Base-by-base conservation (phyloP, 148 eudicot genomes). In the Bassia scoparia region DNA sequence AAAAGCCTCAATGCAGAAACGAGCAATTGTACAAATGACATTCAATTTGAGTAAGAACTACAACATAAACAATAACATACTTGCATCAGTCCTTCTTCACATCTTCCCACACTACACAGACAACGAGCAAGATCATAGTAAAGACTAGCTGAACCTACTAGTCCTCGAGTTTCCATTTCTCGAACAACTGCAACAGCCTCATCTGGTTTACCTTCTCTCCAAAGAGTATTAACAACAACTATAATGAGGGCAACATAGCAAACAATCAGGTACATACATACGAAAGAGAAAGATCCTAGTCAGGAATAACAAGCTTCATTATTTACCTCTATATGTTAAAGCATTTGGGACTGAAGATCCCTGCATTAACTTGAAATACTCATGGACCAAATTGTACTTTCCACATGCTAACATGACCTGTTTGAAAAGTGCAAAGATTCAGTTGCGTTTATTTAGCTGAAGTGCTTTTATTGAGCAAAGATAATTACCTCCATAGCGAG, bases 111-210 rank as follows among this genome's bases (percentile, higher is more conserved):
- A 83, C 93, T 91, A 84, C 98, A 94, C 71, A 94, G 96, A 84
- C 98, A 87, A 50, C 98, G 90, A 76, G 97, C 98, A 58, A 94
- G 88, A 79, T 94, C 98, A 80, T 91, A 94, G 80, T 94, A 94
- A 37, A 94, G 81, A 70, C 89, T 86, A 76, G 95, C 91, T 61
- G 92, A 81, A 79, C 97, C 98, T 52, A 94, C 83, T 76, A 89
- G 80, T 71, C 98, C 97, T 14, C 84, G 86, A 61, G 80, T 81
- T 83, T 94, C 98, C 98, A 94, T 94, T 48, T 86, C 93, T 76
- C 77, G 74, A 68, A 94, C 96, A 67, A 78, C 89, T 70, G 61
- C 68, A 70, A 89, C 38, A 16, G 96, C 98, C 80, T 89, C 90
- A 61, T 94, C 96, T 52, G 83, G 77, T 81, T 88, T 94, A 33